A percentile compares a stretch with the other conserved stretches of the same genome.
Evolutionary conservation across 2,329 filamentous ascomycete species (phyloP).

Genomic region (Pseudogymnoascus destructans): DNA sequence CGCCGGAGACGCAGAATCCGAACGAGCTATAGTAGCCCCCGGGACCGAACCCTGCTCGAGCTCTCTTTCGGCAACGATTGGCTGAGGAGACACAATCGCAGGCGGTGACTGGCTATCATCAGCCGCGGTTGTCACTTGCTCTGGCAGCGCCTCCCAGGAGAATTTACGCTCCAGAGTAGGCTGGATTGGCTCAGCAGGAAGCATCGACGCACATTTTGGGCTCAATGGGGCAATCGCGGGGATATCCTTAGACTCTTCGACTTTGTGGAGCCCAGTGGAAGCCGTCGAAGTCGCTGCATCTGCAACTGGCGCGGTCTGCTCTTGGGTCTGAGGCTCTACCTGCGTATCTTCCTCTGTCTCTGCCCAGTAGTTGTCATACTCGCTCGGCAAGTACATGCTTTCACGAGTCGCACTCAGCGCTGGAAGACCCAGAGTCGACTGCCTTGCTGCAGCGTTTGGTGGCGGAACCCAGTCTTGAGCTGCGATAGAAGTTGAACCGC

Average conservation of each 20-base stretch:
- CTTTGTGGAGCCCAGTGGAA: background rate
- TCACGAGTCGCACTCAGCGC: conserved; percentile 29
- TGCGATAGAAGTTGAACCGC: conserved; percentile 24
- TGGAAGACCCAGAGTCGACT: conserved; percentile 1
- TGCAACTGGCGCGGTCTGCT: background rate
- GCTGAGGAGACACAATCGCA: background rate
- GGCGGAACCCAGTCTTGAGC: conserved; percentile 12
- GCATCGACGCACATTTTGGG: background rate
- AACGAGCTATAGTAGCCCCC: background rate
- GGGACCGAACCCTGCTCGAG: background rate
- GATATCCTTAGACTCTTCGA: conserved; percentile 1
- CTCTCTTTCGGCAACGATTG: background rate
- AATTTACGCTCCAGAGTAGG: conserved; percentile 24
- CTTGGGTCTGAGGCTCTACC: conserved; percentile 10
- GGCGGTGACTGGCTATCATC: background rate
- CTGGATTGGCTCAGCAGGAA: conserved; percentile 12
- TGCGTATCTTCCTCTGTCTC: conserved; percentile 30
- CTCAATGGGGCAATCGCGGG: conserved; percentile 18
- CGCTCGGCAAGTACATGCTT: conserved; percentile 50
- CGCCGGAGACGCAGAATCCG: background rate
- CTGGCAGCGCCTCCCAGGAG: conserved; percentile 31
- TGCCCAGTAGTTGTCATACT: conserved; percentile 57
- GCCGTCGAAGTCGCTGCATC: background rate
- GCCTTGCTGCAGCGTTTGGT: conserved; percentile 11
- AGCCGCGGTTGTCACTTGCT: conserved; percentile 11